Percentiles rank a stretch among this genome's conserved stretches.
Evolutionary conservation across 2,329 filamentous ascomycete species (phyloP).

Genomic region (Fusarium falciforme): DNA sequence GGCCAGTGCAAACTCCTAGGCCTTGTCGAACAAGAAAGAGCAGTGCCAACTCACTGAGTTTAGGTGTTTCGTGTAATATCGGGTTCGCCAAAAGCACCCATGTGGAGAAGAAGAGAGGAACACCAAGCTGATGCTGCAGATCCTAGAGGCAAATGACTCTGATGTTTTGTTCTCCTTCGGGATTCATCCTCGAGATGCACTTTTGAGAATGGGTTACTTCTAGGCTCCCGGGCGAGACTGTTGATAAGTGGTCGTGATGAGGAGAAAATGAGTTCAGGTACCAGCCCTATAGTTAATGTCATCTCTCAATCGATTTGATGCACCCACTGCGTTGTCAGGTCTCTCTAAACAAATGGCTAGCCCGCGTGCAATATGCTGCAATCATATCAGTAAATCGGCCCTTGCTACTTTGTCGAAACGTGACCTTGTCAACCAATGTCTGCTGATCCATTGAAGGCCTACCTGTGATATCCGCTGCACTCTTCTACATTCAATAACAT

Average conservation of each 20-base stretch:
- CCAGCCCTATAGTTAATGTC: not conserved
- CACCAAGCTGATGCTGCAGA: not conserved
- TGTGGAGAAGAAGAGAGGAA: not conserved
- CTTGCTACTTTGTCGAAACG: not conserved
- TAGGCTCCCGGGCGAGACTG: not conserved
- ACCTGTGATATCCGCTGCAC: not conserved
- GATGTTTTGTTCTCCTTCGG: not conserved
- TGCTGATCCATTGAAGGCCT: not conserved
- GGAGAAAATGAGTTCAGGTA: not conserved
- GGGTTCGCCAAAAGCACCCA: not conserved
- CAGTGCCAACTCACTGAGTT: not conserved
- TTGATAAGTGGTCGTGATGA: not conserved
- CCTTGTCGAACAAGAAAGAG: not conserved
- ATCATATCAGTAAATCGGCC: not conserved
- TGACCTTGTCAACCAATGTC: not conserved
- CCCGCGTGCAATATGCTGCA: too few relatives aligned
- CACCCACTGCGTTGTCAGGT: too few relatives aligned
- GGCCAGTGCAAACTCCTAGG: not conserved
- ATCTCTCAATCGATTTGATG: too few relatives aligned
- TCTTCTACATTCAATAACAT: not conserved
- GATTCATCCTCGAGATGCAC: not conserved
- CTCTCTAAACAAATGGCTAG: too few relatives aligned
- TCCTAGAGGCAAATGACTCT: not conserved
- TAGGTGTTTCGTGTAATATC: not conserved
- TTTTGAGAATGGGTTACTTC: not conserved